Evolutionary conservation across 192 early-diverging fungal genomes (phyloP), one percentile per base, ranked within the genome.

Genomic region (Chytriomyces hyalinus): DNA sequence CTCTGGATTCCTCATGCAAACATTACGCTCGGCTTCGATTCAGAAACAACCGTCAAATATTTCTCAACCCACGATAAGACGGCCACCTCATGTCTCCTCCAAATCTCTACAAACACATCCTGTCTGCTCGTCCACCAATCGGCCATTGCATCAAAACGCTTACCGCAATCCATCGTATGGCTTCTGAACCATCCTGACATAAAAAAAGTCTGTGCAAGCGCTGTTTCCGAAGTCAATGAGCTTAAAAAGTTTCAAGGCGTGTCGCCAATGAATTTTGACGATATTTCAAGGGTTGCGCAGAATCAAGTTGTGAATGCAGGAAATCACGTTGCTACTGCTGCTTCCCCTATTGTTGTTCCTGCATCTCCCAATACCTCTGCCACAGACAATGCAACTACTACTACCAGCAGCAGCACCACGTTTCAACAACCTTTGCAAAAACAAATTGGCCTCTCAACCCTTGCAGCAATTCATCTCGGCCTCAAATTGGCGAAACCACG

Each of bases 81-180:
- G 26, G 9, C 10, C 9, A 36, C 26, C 3, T 60, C 71, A 6
- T 44, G 17, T 59, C 71, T 73, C 44, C 57, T 73, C 45, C 71
- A 73, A 49, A 46, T 73, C 11, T 28, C 20, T 45, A 73, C 71
- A 9, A 11, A 60, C 26, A 47, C 71, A 5, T 7, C n/a, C 44
- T 73, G 71, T 59, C 60, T 73, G 17, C 61, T 73, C 8, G 71
- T 73, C 13, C 71, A 73, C 60, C 60, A 61, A 47, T 22, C 63
- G 1, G 63, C 53, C 53, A 20, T 57, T 57, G 13, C 53, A 13
- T 13, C 53, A 13, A 20, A 13, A 13, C 49, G 49, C 10, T 26
- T 73, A 6, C 71, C 71, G 17, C 17, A 63, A 28, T 62, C 59
- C 1, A 44, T 73, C 11, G 15, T 22, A 15, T 61, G 61, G 71